Evolutionary conservation across 768 basidiomycete species (phyloP), one percentile per base, ranked within the genome.

Genomic region (Crassisporium funariophilum): DNA sequence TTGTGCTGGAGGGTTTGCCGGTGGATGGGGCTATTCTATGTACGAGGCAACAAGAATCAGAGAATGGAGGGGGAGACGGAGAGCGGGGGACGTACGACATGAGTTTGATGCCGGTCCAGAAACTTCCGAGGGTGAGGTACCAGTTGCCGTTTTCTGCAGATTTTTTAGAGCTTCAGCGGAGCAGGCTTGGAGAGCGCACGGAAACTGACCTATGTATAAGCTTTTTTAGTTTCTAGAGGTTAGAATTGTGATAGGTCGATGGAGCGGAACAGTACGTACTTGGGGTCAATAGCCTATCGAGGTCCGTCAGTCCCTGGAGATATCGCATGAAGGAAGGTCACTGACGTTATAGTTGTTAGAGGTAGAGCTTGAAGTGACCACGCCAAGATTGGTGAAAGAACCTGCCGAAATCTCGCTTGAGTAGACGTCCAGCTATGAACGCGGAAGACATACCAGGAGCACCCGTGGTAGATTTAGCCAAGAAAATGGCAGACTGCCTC

Each of bases 51-150:
- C n/a, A n/a, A n/a, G n/a, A n/a, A n/a, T n/a, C n/a, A n/a, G n/a
- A n/a, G n/a, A n/a, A n/a, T n/a, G n/a, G n/a, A n/a, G n/a, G n/a
- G n/a, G n/a, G n/a, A n/a, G n/a, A n/a, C n/a, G n/a, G n/a, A n/a
- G n/a, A n/a, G n/a, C n/a, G n/a, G n/a, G n/a, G n/a, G n/a, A n/a
- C n/a, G n/a, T n/a, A n/a, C n/a, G n/a, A n/a, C n/a, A 66, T 56
- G 44, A 67, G 55, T 50, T 79, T 77, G 54, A 81, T 81, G 8
- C 79, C 79, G 5, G 69, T 74, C 79, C 79, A 81, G 65, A 73
- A 81, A 47, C 76, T 78, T 16, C 81, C 81, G 5, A 81, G 62
- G 13, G 75, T 71, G 10, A 82, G 68, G 41, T 64, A 69, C 79
- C 77, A 79, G 40, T 65, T 69, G 48, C 70, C 63, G 25, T 64